Conservation (phyloP, 169 alveolate genomes). For the Eimeria acervulina region DNA sequence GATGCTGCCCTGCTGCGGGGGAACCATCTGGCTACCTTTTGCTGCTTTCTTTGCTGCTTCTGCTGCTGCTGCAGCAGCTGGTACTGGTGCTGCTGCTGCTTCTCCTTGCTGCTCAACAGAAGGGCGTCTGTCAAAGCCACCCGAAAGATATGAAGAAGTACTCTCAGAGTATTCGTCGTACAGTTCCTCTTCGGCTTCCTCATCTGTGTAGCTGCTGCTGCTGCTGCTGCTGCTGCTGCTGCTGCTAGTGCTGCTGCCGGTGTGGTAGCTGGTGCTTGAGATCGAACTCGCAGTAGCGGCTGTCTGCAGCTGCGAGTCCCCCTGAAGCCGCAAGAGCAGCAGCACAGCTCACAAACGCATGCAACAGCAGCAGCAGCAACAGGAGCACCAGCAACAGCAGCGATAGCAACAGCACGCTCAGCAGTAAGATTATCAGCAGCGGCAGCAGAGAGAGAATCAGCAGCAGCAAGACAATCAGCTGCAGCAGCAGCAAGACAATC, state of each 20-base stretch:
- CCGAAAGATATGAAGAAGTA: neutral
- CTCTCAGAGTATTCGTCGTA: conserved; percentile 23
- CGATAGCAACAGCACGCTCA: conserved; percentile 12
- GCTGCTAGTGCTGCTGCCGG: conserved; percentile 32
- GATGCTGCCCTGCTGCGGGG: neutral
- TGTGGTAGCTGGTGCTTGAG: conserved; percentile 22
- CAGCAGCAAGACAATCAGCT: neutral
- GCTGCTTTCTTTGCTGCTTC: neutral
- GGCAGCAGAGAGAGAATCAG: conserved; percentile 8
- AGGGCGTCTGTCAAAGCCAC: neutral
- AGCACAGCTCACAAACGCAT: neutral
- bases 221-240: conserved; percentile 71
- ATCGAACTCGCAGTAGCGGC: neutral
- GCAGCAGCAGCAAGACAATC: neutral
- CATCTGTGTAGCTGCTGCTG: conserved; percentile 25
- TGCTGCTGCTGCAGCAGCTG: conserved; percentile 2
- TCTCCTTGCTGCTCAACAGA: neutral
- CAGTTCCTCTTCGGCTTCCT: conserved; percentile 9
- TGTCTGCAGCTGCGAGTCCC: neutral
- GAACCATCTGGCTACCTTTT: neutral
- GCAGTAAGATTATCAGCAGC: neutral
- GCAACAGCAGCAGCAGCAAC: neutral
- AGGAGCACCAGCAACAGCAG: neutral
- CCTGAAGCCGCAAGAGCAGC: neutral
- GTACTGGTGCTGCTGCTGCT: conserved; percentile 31